Evolutionary conservation across 2,329 filamentous ascomycete genomes (phyloP), one percentile per base, ranked within the genome.

Genomic region (Lomentospora prolificans): DNA sequence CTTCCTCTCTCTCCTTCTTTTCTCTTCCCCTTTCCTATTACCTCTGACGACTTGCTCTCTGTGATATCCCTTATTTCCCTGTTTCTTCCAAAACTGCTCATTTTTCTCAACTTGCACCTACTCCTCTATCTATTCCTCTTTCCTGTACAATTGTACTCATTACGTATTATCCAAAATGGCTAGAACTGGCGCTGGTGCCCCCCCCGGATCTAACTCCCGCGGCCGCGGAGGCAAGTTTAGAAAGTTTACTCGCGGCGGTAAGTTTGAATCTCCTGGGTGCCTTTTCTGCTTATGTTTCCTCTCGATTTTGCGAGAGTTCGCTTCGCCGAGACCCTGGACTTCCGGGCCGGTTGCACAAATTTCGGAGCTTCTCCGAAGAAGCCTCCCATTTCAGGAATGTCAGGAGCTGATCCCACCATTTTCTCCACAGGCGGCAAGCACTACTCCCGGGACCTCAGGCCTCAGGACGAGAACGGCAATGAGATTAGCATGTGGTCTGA

Each of bases 161-260:
- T 22, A 19, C 41, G 24, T 25, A 51, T 8, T 31, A 51, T 22
- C 10, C 24, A 51, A 51, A 51, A 51, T 51, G 48, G n/a, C 39
- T 36, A 46, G 41, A 46, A 19, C 41, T 46, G 33, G 51, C 14
- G 24, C 41, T 46, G 33, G 51, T 17, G 24, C 28, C 31, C 30
- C 25, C 44, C 54, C 54, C 14, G 54, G 54, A 17, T 31, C 54
- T 27, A 56, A 56, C 69, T 78, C 85, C 61, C 81, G 90, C 68
- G 90, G 89, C 64, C 87, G 91, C 68, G 90, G 87, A 65, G 90
- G 91, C 72, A 97, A 97, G 75, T 96, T 92, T 72, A 88, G 84
- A 76, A 97, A 96, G 77, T 90, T 87, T 63, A 90, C 89, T 64
- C 82, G 92, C 73, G 92, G 92, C 79, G 91, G 92, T 92, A 74